These are phyloP conservation scores for Crassisporium funariophilum DNA, from an alignment of 768 basidiomycete genomes.

Conservation along the genomic window DNA sequence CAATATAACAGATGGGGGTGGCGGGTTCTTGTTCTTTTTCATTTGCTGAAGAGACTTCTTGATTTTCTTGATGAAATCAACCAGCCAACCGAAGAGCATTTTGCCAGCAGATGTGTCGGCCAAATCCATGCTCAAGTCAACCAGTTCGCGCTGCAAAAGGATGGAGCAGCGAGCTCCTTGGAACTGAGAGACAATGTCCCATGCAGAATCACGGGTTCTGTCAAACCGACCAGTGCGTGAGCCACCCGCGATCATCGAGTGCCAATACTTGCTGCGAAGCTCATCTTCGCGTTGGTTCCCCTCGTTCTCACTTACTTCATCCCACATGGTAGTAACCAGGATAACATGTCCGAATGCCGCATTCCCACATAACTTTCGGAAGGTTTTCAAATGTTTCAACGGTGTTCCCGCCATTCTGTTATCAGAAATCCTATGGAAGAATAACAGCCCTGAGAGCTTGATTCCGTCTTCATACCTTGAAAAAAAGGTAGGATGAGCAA, in stretches of 20 bases:
- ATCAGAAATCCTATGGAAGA: constrained; percentile 23
- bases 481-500: background rate
- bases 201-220: background rate
- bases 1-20: background rate
- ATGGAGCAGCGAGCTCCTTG: background rate
- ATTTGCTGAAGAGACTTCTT: background rate
- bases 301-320: background rate
- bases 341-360: constrained; percentile 28
- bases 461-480: constrained; percentile 1
- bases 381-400: constrained; percentile 31
- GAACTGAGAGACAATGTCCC: background rate
- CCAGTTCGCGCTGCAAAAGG: background rate
- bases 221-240: constrained; percentile 4
- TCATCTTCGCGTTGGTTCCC: constrained; percentile 5
- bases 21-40: background rate
- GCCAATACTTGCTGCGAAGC: constrained; percentile 7
- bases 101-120: background rate
- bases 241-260: constrained; percentile 6
- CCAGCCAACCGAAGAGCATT: background rate
- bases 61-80: background rate
- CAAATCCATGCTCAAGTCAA: background rate
- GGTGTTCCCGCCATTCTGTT: constrained; percentile 32
- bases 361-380: constrained; percentile 36
- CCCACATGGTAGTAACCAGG: constrained; percentile 32
- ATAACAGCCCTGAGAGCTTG: constrained; percentile 30